Base-by-base conservation (phyloP, 176 grass and related monocot genomes). In the Aegilops sharonensis region DNA sequence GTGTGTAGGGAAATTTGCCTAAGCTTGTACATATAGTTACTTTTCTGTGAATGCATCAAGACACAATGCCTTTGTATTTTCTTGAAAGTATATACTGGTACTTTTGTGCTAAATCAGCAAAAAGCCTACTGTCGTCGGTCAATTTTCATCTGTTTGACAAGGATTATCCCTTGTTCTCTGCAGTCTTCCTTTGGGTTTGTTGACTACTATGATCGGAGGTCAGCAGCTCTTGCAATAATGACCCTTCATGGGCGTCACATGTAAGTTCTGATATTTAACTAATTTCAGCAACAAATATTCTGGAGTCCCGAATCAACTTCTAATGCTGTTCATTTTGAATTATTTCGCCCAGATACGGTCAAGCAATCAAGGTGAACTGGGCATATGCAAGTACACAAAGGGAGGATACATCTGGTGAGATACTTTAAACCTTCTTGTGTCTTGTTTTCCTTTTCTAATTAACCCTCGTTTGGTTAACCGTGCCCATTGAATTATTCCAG, bases 131-230 rank as follows among this genome's bases (percentile, higher is more conserved):
- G n/a, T 39, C 21, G 61, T 63, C 39, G 27, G 52, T 75, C 8
- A 39, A 9, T 60, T 79, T 78, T 68, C 15, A 13, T 86, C 45
- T 82, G 47, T 84, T 40, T 92, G 71, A 89, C 23, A 69, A 80
- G 11, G 74, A 61, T 48, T 77, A 8, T 71, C 27, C 62, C 9
- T 72, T 72, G 68, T 89, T 39, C 80, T 89, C 5, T 81, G 72
- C 71, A 95, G 94, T 95, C 94, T 77, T 95, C 94, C 56, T 95
- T 93, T 85, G 94, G 94, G 39, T 95, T 95, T 91, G 94, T 95
- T 87, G 94, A 95, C 82, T 95, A 91, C 78, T 92, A 91, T 91
- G 94, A 95, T 83, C 81, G 89, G 76, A 89, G 91, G 85, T 93
- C 94, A 77, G 94, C 94, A 31, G 84, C 94, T 89, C 84, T 95